Percentiles rank a stretch among this genome's conserved stretches.
These are phyloP conservation scores for Chalciporus chontae DNA, from an alignment of 768 basidiomycete genomes.

Conservation along the genomic window DNA sequence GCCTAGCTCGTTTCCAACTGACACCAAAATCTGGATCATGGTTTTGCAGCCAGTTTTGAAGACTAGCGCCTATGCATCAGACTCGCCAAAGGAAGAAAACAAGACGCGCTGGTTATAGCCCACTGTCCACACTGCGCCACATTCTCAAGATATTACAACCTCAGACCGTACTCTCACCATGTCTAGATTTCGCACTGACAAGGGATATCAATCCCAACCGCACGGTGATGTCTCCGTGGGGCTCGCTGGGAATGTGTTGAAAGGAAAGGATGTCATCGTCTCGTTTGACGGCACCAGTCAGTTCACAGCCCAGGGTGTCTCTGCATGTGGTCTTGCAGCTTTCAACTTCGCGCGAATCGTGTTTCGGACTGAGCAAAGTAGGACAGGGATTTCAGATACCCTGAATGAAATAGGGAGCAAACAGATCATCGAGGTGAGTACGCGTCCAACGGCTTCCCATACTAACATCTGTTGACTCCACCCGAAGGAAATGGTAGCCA, in stretches of 20 bases:
- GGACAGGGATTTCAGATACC: constrained; percentile 6
- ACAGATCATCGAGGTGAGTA: constrained; percentile 26
- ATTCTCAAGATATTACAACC: too few species aligned
- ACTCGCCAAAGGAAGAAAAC: too few species aligned
- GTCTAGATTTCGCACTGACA: background rate
- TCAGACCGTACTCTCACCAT: background rate
- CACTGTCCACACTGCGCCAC: too few species aligned
- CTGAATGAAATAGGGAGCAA: constrained; percentile 22
- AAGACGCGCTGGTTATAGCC: too few species aligned
- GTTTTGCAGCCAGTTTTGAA: too few species aligned
- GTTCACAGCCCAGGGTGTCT: constrained; percentile 42
- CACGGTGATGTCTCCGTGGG: background rate
- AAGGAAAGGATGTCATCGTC: constrained; percentile 37
- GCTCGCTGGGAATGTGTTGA: constrained; percentile 16
- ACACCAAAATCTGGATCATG: too few species aligned
- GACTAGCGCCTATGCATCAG: too few species aligned
- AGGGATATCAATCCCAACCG: background rate
- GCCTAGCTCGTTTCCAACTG: too few species aligned
- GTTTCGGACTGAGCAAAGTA: constrained; percentile 29
- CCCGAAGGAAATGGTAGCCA: constrained; percentile 50
- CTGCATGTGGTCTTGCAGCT: constrained; percentile 65
- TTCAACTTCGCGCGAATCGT: constrained; percentile 59
- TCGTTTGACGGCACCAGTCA: constrained; percentile 54
- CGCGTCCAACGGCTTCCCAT: background rate
- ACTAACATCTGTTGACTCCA: too few species aligned